phyloP scores from a whole-genome alignment of 345 rosid species.

The Aegle marmelos region DNA sequence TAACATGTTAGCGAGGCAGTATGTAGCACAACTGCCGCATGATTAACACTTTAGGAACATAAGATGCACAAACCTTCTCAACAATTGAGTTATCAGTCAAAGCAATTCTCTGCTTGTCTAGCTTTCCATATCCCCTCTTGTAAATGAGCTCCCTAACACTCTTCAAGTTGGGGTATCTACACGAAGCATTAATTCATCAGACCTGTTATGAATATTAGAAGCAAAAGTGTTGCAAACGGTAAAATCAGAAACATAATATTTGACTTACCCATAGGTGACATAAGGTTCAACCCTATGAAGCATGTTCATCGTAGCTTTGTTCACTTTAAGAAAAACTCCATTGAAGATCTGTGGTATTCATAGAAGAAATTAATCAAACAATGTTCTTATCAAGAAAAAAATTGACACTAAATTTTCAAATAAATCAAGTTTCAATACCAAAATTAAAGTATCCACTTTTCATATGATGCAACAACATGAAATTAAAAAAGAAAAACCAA shows the following conservation, averaged over 20 bases:
- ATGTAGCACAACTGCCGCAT: no score
- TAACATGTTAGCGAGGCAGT: neutral
- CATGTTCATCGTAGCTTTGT: conserved; percentile 67
- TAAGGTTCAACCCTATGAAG: conserved; percentile 84
- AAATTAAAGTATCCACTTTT: neutral
- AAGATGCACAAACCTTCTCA: conserved; percentile 40
- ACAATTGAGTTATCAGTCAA: conserved; percentile 67
- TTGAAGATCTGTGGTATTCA: conserved; percentile 56
- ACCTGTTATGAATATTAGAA: neutral
- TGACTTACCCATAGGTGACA: conserved; percentile 71
- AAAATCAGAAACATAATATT: neutral
- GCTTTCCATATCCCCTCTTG: conserved; percentile 79
- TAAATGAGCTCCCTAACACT: conserved; percentile 73
- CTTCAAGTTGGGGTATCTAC: conserved; percentile 78
- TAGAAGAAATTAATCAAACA: neutral
- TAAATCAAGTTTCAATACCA: neutral
- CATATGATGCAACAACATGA: neutral
- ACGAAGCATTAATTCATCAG: neutral
- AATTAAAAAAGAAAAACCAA: neutral
- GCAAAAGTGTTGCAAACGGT: neutral
- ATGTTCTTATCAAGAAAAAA: neutral
- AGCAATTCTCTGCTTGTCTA: conserved; percentile 58
- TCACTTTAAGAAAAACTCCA: conserved; percentile 83
- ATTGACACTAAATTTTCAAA: neutral
- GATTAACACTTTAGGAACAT: neutral